These are phyloP conservation scores for Yamadazyma blattariae DNA, from an alignment of 1,139 yeast genomes.

Conservation along the genomic window DNA sequence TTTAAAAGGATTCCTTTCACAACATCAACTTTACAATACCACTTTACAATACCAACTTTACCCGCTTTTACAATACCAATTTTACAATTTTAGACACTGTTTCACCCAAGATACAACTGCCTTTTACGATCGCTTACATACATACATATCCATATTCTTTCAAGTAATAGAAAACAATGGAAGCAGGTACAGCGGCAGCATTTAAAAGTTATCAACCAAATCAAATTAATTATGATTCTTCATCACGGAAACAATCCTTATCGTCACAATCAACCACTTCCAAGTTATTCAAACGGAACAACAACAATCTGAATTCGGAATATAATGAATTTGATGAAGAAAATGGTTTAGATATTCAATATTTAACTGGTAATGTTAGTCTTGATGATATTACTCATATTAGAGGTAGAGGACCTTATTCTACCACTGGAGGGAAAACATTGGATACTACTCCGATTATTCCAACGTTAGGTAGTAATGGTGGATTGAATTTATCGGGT, in stretches of 20 bases:
- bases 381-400: conserved; percentile 63
- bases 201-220: conserved; percentile 8
- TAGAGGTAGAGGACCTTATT: conserved; percentile 64
- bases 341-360: conserved; percentile 45
- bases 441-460: conserved; percentile 70
- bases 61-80: too few relatives aligned
- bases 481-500: conserved; percentile 7
- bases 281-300: conserved; percentile 44
- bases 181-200: conserved; percentile 12
- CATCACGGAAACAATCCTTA: conserved; percentile 39
- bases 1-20: too few relatives aligned
- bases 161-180: too few relatives aligned
- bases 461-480: conserved; percentile 50
- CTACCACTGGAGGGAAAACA: conserved; percentile 32
- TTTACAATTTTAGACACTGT: too few relatives aligned
- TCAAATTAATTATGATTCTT: conserved; percentile 9
- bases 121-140: too few relatives aligned
- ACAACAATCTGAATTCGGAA: too few relatives aligned
- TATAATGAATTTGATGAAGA: conserved; percentile 49
- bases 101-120: too few relatives aligned
- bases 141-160: too few relatives aligned
- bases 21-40: too few relatives aligned
- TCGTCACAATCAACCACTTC: conserved; percentile 42
- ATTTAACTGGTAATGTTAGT: conserved; percentile 45
- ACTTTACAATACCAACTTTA: too few relatives aligned